Evolutionary conservation across 345 rosid species (phyloP), one percentile per base, ranked within the genome.

Genomic region (thale cress (Arabidopsis thaliana)): DNA sequence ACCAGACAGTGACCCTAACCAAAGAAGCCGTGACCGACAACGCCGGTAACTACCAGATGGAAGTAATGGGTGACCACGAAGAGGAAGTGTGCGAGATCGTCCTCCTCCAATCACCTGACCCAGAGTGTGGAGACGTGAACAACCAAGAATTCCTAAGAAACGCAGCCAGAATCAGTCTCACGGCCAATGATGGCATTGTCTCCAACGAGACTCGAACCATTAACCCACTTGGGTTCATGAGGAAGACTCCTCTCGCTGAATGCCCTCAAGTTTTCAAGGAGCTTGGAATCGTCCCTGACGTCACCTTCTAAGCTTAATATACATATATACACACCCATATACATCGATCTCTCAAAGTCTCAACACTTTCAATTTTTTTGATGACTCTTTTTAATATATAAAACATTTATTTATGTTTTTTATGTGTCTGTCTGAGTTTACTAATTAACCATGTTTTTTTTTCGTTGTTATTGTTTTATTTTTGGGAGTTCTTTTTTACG

Each of bases 151-250:
- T 45, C 78, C 61, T 64, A 14, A 78, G 52, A 77, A 85, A 77
- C 67, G 78, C 78, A 22, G 85, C 88, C 3, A 80, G 86, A 55
- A 59, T 90, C 61, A 75, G 84, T 74, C 82, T 88, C 56, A 82
- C 91, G 7, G 74, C 71, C 7, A 70, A 87, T 70, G 87, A 80
- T 49, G 91, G 91, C 58, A 75, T 88, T 22, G 78, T 71, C 52
- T 65, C 86, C 0, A 53, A 80, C 74, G 83, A 75, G 2, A 16
- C 37, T 11, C 79, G 91, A 63, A 20, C 36, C 36, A 90, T 83
- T 48, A 88, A 78, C 75, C 93, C 96, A 65, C 85, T 90, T 52
- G 87, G 90, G 16, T 87, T 85, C 85, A 69, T 85, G 86, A 84
- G 59, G 78, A 74, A 80, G 73, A 59, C 76, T 59, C 77, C 85